Percentiles rank a stretch among this genome's conserved stretches.
Evolutionary conservation across 2,329 filamentous ascomycete genomes (phyloP).

Genomic region (Byssoonygena ceratinophila): DNA sequence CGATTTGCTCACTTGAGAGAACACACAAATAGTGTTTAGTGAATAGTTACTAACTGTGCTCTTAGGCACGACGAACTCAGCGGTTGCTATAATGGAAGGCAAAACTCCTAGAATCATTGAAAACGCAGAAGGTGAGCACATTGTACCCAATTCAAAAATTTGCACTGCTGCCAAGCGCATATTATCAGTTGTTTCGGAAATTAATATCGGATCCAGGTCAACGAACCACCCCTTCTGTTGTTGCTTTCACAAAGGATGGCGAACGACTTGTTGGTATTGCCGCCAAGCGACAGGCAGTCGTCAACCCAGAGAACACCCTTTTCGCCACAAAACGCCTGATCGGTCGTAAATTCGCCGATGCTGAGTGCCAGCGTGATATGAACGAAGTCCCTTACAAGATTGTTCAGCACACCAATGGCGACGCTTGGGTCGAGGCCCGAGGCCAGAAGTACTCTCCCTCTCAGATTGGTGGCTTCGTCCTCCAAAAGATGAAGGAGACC

Average conservation of each 20-base stretch:
- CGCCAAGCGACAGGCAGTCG: conserved; percentile 94
- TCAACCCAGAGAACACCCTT: conserved; percentile 96
- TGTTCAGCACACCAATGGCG: conserved; percentile 89
- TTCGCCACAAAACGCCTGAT: conserved; percentile 99
- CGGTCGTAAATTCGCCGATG: conserved; percentile 89
- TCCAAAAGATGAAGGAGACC: conserved; percentile 99
- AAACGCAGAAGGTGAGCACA: conserved; percentile 77
- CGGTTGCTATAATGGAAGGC: conserved; percentile 95
- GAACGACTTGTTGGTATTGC: conserved; percentile 95
- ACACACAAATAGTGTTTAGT: neutral
- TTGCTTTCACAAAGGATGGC: conserved; percentile 89
- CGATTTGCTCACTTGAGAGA: neutral
- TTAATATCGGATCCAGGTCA: conserved; percentile 48
- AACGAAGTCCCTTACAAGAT: conserved; percentile 99
- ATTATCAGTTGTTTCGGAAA: too few species aligned
- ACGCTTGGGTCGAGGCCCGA: conserved; percentile 89
- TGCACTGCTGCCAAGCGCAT: too few species aligned
- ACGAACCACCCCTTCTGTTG: conserved; percentile 84
- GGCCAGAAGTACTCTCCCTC: conserved; percentile 94
- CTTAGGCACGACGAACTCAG: conserved; percentile 84
- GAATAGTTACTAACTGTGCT: neutral
- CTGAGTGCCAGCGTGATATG: conserved; percentile 90
- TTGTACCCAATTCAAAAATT: too few species aligned
- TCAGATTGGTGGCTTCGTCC: conserved; percentile 93
- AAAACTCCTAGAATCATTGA: conserved; percentile 93